Evolutionary conservation across 495 filamentous ascomycete species (phyloP), one percentile per base, ranked within the genome.

Genomic region (Lasiosphaeria ovina): DNA sequence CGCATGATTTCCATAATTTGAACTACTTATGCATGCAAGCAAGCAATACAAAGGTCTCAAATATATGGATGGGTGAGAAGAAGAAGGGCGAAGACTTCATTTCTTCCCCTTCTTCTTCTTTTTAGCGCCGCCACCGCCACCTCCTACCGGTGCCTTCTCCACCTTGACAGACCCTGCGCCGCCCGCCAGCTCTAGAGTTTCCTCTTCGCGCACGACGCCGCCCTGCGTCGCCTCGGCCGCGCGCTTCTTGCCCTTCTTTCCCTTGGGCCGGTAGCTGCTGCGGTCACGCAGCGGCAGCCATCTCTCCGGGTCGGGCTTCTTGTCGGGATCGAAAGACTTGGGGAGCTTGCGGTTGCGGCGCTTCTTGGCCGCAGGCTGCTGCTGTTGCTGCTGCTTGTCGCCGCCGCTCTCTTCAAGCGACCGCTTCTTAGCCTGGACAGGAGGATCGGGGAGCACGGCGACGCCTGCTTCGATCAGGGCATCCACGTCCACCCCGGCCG

Each of bases 251-350:
- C 90, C 90, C 80, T 96, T 97, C 72, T 86, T 88, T 10, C 92
- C 92, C 76, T 95, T 96, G 12, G 93, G 93, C 53, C 88, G 77
- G 75, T 96, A 99, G 48, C 83, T 87, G 62, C 89, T 95, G 14
- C 94, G 82, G 68, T 99, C 94, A 52, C 87, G 83, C 58, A 98
- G 76, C 31, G 94, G 93, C 59, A 98, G 74, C 94, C 94, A 99
- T 52, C 94, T 77, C 74, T 99, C 95, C 1, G 90, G 87, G 68
- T 98, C 94, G 6, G 89, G 79, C 49, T 83, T 84, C 80, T 92
- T 96, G 66, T 76, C 82, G 40, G 79, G 77, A 36, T 77, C 90
- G 66, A 87, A 92, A 67, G 91, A 83, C 76, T 93, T 93, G 17
- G 93, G 92, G 54, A 96, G 77, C 68, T 88, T 87, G 51, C 87